phyloP scores from a whole-genome alignment of 768 basidiomycete species.

The Cubamyces lactineus region DNA sequence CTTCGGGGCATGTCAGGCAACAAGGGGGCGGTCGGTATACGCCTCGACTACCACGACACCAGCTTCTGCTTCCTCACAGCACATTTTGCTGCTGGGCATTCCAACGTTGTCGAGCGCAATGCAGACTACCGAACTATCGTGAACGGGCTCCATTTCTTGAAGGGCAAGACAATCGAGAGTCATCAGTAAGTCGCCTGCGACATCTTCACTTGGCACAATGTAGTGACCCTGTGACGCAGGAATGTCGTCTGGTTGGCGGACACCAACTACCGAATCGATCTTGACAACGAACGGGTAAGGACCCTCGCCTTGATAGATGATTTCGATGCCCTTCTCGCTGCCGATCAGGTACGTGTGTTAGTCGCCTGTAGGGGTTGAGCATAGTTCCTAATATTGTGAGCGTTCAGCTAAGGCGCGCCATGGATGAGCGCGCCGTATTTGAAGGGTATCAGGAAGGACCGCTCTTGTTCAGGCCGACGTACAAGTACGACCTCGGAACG shows the following conservation, averaged over 20 bases:
- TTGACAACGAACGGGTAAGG: slow-evolving; percentile 82
- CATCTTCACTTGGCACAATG: background rate
- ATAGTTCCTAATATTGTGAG: background rate
- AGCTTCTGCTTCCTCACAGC: slow-evolving; percentile 95
- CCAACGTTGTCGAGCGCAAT: slow-evolving; percentile 88
- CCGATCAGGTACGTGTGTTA: slow-evolving; percentile 76
- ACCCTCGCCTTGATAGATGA: slow-evolving; percentile 64
- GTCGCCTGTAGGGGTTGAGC: background rate
- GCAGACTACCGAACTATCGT: slow-evolving; percentile 89
- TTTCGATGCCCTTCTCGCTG: slow-evolving; percentile 72
- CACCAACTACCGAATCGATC: slow-evolving; percentile 91
- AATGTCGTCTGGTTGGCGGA: slow-evolving; percentile 95
- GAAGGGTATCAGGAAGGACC: slow-evolving; percentile 87
- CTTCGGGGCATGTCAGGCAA: slow-evolving; percentile 94
- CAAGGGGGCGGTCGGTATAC: slow-evolving; percentile 95
- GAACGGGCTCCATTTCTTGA: slow-evolving; percentile 81
- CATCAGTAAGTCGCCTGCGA: slow-evolving; percentile 74
- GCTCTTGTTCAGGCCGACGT: slow-evolving; percentile 90
- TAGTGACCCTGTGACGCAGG: slow-evolving; percentile 45
- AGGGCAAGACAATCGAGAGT: slow-evolving; percentile 84
- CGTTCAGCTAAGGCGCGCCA: slow-evolving; percentile 69
- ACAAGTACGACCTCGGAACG: slow-evolving; percentile 84
- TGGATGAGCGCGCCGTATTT: slow-evolving; percentile 77
- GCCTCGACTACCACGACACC: slow-evolving; percentile 89
- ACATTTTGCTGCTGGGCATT: slow-evolving; percentile 95